A percentile compares a stretch with the other conserved stretches of the same genome.
phyloP scores from a whole-genome alignment of 495 filamentous ascomycete genomes.

The Trichocladium uniseriatum region DNA sequence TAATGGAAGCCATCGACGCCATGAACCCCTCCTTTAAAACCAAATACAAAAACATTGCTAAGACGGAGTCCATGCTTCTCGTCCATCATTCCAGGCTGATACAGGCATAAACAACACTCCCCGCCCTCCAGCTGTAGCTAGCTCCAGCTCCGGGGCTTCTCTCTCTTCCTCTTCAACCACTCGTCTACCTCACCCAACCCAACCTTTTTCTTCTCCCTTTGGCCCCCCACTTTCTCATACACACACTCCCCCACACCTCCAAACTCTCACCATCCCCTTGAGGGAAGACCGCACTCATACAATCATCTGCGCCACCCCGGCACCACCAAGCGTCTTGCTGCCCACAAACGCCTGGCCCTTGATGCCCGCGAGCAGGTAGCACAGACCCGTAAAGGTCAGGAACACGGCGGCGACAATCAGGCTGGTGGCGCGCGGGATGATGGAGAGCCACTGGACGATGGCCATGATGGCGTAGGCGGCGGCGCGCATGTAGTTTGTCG shows the following conservation, averaged over 20 bases:
- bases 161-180: neutral
- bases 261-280: neutral
- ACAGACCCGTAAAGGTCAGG: constrained; percentile 63
- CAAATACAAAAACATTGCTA: constrained; percentile 5
- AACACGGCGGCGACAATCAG: constrained; percentile 82
- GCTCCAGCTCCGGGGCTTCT: neutral
- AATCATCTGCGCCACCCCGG: constrained; percentile 97
- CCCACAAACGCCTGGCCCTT: constrained; percentile 92
- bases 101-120: neutral
- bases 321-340: constrained; percentile 93
- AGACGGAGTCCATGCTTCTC: constrained; percentile 7
- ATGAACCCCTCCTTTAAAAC: constrained; percentile 5
- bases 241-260: neutral
- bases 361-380: constrained; percentile 75
- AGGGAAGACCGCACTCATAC: constrained; percentile 45
- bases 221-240: neutral
- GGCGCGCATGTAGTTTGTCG: constrained; percentile 96
- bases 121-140: neutral
- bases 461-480: constrained; percentile 77
- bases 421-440: constrained; percentile 51
- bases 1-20: constrained; percentile 12
- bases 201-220: neutral
- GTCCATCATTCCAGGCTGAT: neutral
- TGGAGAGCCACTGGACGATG: constrained; percentile 70
- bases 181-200: neutral